Conservation (phyloP, 108 stramenopile species). For the Skeletonema costatum region DNA sequence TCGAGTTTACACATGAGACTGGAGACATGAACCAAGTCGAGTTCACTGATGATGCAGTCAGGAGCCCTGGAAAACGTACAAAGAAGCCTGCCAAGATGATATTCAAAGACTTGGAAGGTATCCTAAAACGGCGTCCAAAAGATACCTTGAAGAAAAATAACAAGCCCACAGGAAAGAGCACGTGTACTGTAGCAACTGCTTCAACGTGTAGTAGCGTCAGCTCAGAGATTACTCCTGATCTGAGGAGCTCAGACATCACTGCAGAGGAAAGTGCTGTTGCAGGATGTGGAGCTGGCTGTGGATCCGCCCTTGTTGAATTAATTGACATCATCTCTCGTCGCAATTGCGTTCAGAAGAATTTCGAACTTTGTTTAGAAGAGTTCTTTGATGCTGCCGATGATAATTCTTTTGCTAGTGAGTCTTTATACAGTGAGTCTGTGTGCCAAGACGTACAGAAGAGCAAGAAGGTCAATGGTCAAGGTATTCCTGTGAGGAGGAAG, state of each 20-base stretch:
- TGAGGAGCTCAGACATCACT: too few species aligned
- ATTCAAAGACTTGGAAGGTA: not conserved
- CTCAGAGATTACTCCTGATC: too few species aligned
- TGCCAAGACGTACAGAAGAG: not conserved
- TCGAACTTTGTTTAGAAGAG: not conserved
- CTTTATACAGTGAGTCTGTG: not conserved
- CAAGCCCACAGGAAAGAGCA: not conserved
- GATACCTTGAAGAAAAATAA: not conserved
- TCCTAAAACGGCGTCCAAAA: not conserved
- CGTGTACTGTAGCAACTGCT: not conserved
- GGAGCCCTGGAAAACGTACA: not conserved
- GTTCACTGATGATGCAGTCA: not conserved
- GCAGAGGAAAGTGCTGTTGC: not conserved
- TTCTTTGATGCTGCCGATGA: not conserved
- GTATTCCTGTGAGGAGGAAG: not conserved
- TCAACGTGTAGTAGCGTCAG: not conserved
- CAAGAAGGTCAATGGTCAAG: not conserved
- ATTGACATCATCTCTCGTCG: not conserved
- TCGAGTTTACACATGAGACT: not conserved
- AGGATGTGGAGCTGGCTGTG: not conserved
- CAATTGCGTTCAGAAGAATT: not conserved
- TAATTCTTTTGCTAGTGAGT: not conserved
- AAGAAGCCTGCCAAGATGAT: too few species aligned
- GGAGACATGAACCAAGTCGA: not conserved
- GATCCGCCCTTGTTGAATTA: not conserved